Evolutionary conservation across 352 stramenopile genomes (phyloP).

Genomic region (Phytophthora foliorum): DNA sequence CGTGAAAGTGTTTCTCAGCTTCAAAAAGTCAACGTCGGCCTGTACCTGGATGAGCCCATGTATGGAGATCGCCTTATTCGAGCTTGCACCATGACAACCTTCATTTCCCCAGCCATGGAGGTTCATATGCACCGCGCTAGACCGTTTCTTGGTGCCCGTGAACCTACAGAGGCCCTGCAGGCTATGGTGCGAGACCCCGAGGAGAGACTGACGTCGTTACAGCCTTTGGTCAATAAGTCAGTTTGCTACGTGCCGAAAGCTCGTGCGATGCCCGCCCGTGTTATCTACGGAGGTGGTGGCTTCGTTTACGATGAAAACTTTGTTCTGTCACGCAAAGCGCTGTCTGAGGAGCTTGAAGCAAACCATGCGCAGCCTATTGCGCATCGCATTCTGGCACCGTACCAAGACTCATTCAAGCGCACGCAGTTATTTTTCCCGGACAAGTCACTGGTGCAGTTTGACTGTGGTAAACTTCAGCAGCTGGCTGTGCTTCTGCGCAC

Average conservation of each 20-base stretch:
- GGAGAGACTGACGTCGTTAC: conserved; percentile 53
- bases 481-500: conserved; percentile 94
- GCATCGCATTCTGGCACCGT: conserved; percentile 48
- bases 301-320: conserved; percentile 52
- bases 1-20: conserved; percentile 37
- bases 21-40: conserved; percentile 35
- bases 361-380: conserved; percentile 43
- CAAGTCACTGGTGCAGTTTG: conserved; percentile 98
- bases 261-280: conserved; percentile 44
- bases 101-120: conserved; percentile 83
- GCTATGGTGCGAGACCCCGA: conserved; percentile 59
- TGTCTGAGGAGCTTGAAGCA: conserved; percentile 31
- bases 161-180: conserved; percentile 54
- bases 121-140: conserved; percentile 56
- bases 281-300: conserved; percentile 53
- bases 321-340: conserved; percentile 49
- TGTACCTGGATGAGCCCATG: conserved; percentile 58
- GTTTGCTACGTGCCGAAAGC: conserved; percentile 84
- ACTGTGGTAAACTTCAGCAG: conserved; percentile 95
- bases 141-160: conserved; percentile 26
- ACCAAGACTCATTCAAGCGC: conserved; percentile 73
- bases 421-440: conserved; percentile 97
- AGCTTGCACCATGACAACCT: conserved; percentile 61
- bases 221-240: conserved; percentile 64
- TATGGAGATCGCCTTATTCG: conserved; percentile 57